Base-by-base conservation (phyloP, 2,329 filamentous ascomycete species). In the Penicillium psychrosexuale region DNA sequence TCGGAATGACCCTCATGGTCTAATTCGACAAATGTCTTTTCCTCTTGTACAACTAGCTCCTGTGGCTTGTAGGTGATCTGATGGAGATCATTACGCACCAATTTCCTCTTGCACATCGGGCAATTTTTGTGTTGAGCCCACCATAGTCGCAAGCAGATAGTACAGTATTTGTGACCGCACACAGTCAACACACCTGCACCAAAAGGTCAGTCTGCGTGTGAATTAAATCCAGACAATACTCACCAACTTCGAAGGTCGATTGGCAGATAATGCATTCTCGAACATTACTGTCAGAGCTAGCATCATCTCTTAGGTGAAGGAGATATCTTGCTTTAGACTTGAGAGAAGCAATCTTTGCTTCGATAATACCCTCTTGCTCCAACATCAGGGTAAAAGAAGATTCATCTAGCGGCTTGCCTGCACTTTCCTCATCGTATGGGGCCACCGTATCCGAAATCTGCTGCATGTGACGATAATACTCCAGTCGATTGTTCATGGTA, bases 121-220 rank as follows among this genome's bases (percentile, higher is more conserved):
- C 93, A 97, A 48, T 84, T 93, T 17, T 80, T 82, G 63, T 91
- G 86, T 31, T 83, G 79, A 53, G 78, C 80, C 77, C 88, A 90
- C 94, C 94, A 97, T 12, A 85, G 64, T 36, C 80, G 79, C 62
- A 97, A 87, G 71, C 94, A 97, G 28, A 90, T 88, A 66, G 90
- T 91, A 77, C 93, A 97, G 69, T 91, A 97, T 60, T 91, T 85
- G 68, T 99, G 94, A 0, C 93, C 93, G 69, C 94, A 97, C 1
- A 91, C 82, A 0, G 93, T 97, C 61, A 76, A 60, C 17, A 76
- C 72, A 27, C 74, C 74, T 76, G 33, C 12, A 40, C 19, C 19
- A 3, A 44, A 33, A 38, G 33, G 47, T 61, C 46, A 64, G 55
- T 36, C 3, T 7, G 4, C 51, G 17, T 27, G 5, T 37, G 36